Evolutionary conservation across 257 asterid genomes (phyloP), one percentile per base, ranked within the genome.

Genomic region (Craterostigma plantagineum): DNA sequence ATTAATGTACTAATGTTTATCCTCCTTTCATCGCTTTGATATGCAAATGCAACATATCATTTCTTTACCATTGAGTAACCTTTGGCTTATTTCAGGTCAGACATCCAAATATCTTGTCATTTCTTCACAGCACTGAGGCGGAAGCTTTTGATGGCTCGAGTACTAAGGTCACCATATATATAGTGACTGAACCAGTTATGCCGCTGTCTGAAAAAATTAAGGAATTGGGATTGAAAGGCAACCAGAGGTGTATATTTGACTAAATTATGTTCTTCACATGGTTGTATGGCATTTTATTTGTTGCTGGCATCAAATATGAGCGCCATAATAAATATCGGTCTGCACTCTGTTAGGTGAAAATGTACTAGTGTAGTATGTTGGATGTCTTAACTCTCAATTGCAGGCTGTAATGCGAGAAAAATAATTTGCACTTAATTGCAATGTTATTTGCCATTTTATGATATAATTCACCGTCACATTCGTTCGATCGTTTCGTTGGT

Each of bases 171-270:
- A 74, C 93, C 34, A 76, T 87, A 53, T 87, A 87, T 55, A 72
- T 87, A 55, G 98, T 87, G 50, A 87, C 98, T 9, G 98, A 87
- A 69, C 92, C 98, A 53, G 98, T 87, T 23, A 67, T 82, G 79
- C 95, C 98, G 40, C 83, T 87, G 61, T 75, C 84, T 11, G 98
- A 87, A 60, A 79, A 82, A 69, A 70, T 87, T 62, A 87, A 79
- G 79, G 95, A 87, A 68, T 63, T 87, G 72, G 95, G 91, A 55
- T 56, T 87, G 48, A 62, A 70, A 49, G 93, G 92, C 62, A 72
- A 73, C 58, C 98, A 79, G 66, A 90, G 92, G 98, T 81, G 63
- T 60, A 50, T 43, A 54, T 40, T 43, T 53, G 34, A 37, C 46
- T 38, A 51, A 53, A 48, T 33, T 48, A n/a, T n/a, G n/a, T n/a